These are phyloP conservation scores for Rutidosis leptorrhynchoides DNA, from an alignment of 129 eudicot genomes.

Conservation along the genomic window DNA sequence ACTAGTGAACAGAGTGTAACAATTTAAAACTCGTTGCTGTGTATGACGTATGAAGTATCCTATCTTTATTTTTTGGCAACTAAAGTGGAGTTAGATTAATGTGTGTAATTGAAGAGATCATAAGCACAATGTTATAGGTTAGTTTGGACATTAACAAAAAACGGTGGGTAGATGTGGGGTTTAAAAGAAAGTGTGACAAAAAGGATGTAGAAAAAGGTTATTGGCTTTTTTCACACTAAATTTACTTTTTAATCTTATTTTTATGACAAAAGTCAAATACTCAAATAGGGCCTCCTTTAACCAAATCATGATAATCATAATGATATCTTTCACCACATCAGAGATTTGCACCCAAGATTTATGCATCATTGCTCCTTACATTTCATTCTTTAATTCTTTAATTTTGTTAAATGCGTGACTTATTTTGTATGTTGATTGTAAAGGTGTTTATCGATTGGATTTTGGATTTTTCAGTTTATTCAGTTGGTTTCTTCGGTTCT, in stretches of 20 bases:
- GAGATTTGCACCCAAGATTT: slow-evolving; percentile 80
- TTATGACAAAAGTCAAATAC: slow-evolving; percentile 61
- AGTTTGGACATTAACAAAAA: slow-evolving; percentile 50
- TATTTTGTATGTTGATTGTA: too few species aligned
- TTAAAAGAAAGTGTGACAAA: slow-evolving; percentile 35
- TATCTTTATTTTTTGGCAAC: neutral
- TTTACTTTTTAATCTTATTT: slow-evolving; percentile 36
- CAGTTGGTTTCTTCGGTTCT: too few species aligned
- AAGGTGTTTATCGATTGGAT: too few species aligned
- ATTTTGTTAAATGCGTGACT: neutral
- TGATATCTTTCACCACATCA: slow-evolving; percentile 49
- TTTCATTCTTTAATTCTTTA: slow-evolving; percentile 29
- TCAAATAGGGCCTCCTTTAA: slow-evolving; percentile 32
- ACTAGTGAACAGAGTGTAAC: too few species aligned
- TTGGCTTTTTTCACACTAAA: slow-evolving; percentile 51
- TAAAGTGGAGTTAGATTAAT: slow-evolving; percentile 46
- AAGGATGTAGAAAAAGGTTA: slow-evolving; percentile 56
- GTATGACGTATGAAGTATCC: neutral
- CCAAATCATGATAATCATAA: slow-evolving; percentile 35
- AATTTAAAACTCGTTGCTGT: too few species aligned
- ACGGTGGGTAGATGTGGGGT: slow-evolving; percentile 56
- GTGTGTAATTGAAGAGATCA: slow-evolving; percentile 82
- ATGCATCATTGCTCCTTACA: slow-evolving; percentile 61
- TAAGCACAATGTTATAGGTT: slow-evolving; percentile 48
- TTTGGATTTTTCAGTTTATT: too few species aligned